phyloP scores from a whole-genome alignment of 2,329 filamentous ascomycete species.

The Diplocarpon rosae region DNA sequence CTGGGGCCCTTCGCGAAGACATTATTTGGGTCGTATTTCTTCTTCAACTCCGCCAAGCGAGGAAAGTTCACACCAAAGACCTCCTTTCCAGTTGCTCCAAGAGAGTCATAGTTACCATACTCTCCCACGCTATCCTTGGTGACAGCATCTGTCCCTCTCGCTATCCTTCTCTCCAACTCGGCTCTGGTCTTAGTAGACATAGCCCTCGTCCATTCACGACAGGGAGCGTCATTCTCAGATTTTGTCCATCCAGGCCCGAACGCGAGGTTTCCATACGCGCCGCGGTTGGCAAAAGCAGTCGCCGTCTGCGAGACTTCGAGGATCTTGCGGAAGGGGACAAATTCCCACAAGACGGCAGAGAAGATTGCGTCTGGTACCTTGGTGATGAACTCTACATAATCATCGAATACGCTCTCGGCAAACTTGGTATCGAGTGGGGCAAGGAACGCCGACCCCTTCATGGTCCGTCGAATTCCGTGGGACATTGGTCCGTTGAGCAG shows the following conservation, averaged over 20 bases:
- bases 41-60: conserved; percentile 33
- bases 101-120: conserved; percentile 17
- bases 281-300: conserved; percentile 21
- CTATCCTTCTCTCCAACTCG: conserved; percentile 8
- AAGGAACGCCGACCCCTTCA: conserved; percentile 11
- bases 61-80: conserved; percentile 35
- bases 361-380: conserved; percentile 11
- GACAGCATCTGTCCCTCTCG: conserved; percentile 2
- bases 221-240: conserved; percentile 7
- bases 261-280: conserved; percentile 19
- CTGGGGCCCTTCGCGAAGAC: conserved; percentile 30
- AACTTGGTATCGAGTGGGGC: conserved; percentile 5
- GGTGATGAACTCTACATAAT: conserved; percentile 25
- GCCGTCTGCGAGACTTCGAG: conserved; percentile 15
- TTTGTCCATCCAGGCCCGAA: conserved; percentile 25
- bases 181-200: conserved; percentile 11
- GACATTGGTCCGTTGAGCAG: conserved; percentile 23
- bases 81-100: conserved; percentile 8
- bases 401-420: conserved; percentile 17
- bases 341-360: conserved; percentile 19
- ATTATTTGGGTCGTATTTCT: conserved; percentile 35
- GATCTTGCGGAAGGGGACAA: conserved; percentile 15
- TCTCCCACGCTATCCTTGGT: conserved; percentile 10
- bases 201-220: conserved; percentile 15
- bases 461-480: conserved; percentile 6